Conservation (phyloP, 331 rosid species). For the Rosa hybrid region DNA sequence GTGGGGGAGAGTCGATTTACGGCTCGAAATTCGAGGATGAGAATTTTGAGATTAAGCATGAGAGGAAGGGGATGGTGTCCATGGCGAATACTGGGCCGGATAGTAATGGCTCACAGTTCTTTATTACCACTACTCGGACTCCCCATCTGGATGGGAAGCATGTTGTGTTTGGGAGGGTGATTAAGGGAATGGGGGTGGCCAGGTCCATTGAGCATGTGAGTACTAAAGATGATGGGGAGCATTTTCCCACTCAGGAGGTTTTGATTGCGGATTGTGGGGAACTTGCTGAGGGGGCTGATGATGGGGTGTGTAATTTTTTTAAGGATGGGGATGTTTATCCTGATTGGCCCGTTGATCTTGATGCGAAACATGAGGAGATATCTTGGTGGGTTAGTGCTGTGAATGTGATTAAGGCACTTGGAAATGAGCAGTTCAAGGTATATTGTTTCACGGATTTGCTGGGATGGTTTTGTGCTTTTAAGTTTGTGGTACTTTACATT, state of each 20-base stretch:
- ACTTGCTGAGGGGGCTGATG: conserved; percentile 63
- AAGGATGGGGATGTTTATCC: conserved; percentile 79
- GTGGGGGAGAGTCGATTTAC: conserved; percentile 81
- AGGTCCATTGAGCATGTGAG: conserved; percentile 66
- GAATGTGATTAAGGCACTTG: conserved; percentile 63
- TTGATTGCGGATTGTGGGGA: conserved; percentile 69
- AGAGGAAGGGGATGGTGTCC: conserved; percentile 80
- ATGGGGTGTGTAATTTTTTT: conserved; percentile 70
- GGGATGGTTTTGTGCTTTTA: neutral
- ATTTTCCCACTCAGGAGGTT: conserved; percentile 49
- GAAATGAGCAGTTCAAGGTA: conserved; percentile 61
- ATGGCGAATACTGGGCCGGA: conserved; percentile 80
- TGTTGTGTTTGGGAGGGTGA: conserved; percentile 77
- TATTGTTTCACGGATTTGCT: neutral
- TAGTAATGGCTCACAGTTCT: conserved; percentile 81
- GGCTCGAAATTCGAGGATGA: conserved; percentile 79
- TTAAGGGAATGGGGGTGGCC: conserved; percentile 80
- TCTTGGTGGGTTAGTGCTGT: conserved; percentile 75
- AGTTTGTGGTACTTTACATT: neutral
- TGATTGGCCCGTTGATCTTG: conserved; percentile 84
- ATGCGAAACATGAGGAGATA: conserved; percentile 51
- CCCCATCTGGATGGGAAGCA: conserved; percentile 79
- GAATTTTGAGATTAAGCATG: conserved; percentile 78
- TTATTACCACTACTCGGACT: conserved; percentile 70
- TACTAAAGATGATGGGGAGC: conserved; percentile 32